Evolutionary conservation across 1,139 yeast genomes (phyloP).

Genomic region (Nakaseomyces nivariensis): DNA sequence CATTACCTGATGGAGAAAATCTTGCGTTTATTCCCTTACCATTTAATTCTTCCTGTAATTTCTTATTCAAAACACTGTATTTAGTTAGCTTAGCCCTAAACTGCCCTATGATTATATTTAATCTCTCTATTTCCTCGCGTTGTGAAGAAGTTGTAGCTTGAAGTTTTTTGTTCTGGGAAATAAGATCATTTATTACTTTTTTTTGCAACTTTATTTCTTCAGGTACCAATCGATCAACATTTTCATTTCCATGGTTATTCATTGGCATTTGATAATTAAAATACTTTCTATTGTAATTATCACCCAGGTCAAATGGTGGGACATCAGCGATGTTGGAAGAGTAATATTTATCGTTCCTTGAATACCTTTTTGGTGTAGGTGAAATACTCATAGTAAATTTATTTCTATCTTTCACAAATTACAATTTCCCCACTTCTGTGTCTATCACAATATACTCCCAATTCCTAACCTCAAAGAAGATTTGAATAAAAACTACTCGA

Average conservation of each 20-base stretch:
- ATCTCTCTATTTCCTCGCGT: conserved; percentile 5
- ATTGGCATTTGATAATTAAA: neutral
- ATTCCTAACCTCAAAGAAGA: too few relatives aligned
- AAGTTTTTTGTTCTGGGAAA: conserved; percentile 5
- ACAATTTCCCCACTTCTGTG: neutral
- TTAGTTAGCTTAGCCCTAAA: conserved; percentile 7
- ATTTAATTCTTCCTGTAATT: conserved; percentile 3
- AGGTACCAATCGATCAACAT: conserved; percentile 6
- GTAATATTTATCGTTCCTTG: conserved; percentile 6
- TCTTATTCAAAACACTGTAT: conserved; percentile 7
- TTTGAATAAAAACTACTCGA: too few relatives aligned
- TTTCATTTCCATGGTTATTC: neutral
- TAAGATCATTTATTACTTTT: conserved; percentile 3
- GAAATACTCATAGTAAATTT: conserved; percentile 12
- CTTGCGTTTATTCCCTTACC: neutral
- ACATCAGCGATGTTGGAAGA: neutral
- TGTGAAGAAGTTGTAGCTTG: conserved; percentile 1
- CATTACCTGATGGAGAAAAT: neutral
- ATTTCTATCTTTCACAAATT: too few relatives aligned
- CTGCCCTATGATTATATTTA: conserved; percentile 5
- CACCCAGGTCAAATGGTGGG: conserved; percentile 1
- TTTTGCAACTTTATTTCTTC: conserved; percentile 6
- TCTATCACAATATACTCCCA: neutral
- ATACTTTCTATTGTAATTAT: neutral
- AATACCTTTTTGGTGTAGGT: conserved; percentile 20